Evolutionary conservation across 768 basidiomycete species (phyloP).

Genomic region (Russula griseocarnosa): DNA sequence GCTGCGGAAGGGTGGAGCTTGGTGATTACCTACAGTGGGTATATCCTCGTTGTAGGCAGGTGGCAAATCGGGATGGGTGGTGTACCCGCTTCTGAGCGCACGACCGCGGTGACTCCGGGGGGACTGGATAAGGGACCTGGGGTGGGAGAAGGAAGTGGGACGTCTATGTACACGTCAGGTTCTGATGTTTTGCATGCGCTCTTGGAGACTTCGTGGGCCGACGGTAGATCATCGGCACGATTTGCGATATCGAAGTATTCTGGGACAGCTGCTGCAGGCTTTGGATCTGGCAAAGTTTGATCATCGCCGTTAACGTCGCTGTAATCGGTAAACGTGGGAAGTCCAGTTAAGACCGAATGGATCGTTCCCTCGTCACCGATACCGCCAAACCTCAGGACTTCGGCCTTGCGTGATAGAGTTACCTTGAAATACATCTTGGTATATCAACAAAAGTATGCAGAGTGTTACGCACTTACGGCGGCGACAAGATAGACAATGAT

Average conservation of each 20-base stretch:
- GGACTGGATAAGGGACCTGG: neutral
- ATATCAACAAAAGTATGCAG: slow-evolving; percentile 2
- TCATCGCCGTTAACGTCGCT: slow-evolving; percentile 22
- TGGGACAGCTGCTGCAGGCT: neutral
- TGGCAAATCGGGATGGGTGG: neutral
- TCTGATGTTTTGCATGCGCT: neutral
- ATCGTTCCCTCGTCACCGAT: slow-evolving; percentile 81
- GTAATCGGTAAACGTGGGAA: slow-evolving; percentile 56
- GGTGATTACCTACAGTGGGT: neutral
- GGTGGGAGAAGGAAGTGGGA: neutral
- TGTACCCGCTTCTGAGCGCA: neutral
- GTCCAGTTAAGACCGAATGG: slow-evolving; percentile 64
- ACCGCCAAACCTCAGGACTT: slow-evolving; percentile 55
- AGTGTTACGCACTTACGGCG: slow-evolving; percentile 52
- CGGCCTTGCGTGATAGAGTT: slow-evolving; percentile 64
- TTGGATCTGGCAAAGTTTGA: neutral
- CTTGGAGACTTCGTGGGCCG: neutral
- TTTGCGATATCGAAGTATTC: neutral
- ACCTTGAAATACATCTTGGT: slow-evolving; percentile 45
- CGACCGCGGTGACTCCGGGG: neutral
- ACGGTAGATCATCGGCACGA: neutral
- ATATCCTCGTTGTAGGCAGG: neutral
- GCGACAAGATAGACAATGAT: slow-evolving; percentile 76
- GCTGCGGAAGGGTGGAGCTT: neutral
- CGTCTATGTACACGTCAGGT: neutral